Conservation (phyloP, 805 yeast genomes). For the Pichia membranifaciens region DNA sequence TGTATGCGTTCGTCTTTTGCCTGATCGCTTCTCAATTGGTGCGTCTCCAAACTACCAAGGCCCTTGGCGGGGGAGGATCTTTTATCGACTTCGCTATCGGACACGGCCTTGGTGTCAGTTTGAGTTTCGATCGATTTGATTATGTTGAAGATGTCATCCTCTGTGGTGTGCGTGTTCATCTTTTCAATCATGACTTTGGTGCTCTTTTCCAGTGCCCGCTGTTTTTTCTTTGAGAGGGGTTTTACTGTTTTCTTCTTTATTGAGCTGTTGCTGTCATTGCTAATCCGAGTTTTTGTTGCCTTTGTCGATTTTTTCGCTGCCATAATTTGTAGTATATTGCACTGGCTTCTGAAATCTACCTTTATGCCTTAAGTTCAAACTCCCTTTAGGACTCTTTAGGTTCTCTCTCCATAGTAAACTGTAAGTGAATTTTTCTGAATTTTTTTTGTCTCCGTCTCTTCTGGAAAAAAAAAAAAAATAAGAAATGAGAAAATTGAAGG, state of each 20-base stretch:
- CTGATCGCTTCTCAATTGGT: constrained; percentile 37
- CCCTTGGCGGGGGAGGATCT: constrained; percentile 11
- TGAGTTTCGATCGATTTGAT: constrained; percentile 13
- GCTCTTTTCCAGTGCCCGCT: constrained; percentile 20
- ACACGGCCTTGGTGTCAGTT: constrained; percentile 12
- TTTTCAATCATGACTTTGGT: constrained; percentile 24
- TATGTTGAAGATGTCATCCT: constrained; percentile 20
- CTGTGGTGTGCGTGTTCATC: constrained; percentile 22
- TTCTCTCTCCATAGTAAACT: too few species aligned
- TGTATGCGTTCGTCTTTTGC: constrained; percentile 19
- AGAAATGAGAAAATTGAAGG: neutral
- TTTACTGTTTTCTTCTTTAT: constrained; percentile 6
- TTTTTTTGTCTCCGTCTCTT: too few species aligned
- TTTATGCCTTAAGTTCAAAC: too few species aligned
- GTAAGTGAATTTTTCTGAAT: too few species aligned
- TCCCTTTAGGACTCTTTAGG: too few species aligned
- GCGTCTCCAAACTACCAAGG: constrained; percentile 36
- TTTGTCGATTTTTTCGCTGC: neutral
- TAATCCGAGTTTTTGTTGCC: neutral
- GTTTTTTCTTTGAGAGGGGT: constrained; percentile 19
- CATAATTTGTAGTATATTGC: neutral
- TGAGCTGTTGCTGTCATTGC: neutral
- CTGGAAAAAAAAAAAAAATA: neutral
- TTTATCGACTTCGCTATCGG: constrained; percentile 5
- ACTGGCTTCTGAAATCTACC: too few species aligned